A percentile compares a stretch with the other conserved stretches of the same genome.
Evolutionary conservation across 1,284 basidiomycete species (phyloP).

Genomic region (Peniophora sp.): DNA sequence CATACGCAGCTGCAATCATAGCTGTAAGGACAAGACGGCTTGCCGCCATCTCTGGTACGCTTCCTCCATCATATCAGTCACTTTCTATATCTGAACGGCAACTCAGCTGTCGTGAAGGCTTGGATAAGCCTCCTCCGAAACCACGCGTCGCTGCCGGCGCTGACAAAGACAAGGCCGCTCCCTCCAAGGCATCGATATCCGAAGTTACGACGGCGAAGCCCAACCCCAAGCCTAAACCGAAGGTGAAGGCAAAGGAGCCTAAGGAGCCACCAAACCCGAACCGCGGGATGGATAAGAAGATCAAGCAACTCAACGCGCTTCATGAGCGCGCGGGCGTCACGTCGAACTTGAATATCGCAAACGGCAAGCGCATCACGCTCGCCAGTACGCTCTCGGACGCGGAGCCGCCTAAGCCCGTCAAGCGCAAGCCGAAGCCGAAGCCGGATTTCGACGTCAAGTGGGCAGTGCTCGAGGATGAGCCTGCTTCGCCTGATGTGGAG

Average conservation of each 20-base stretch:
- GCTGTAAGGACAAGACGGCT: slow-evolving; percentile 67
- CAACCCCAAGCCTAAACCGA: slow-evolving; percentile 14
- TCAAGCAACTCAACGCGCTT: slow-evolving; percentile 33
- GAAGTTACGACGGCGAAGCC: neutral
- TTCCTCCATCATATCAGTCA: neutral
- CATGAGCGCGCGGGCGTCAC: slow-evolving; percentile 36
- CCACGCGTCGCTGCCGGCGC: neutral
- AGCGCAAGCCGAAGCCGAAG: slow-evolving; percentile 22
- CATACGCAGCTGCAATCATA: slow-evolving; percentile 58
- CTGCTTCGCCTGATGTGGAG: slow-evolving; percentile 7
- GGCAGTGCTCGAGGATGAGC: slow-evolving; percentile 32
- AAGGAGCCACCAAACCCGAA: slow-evolving; percentile 11
- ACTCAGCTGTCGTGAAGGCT: slow-evolving; percentile 63
- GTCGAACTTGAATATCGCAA: slow-evolving; percentile 29
- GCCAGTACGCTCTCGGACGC: neutral
- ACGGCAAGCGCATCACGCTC: slow-evolving; percentile 31
- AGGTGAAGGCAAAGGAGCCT: slow-evolving; percentile 10
- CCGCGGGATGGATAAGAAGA: slow-evolving; percentile 11
- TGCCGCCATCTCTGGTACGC: slow-evolving; percentile 71
- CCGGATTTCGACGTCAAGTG: slow-evolving; percentile 51
- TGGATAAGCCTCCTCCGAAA: slow-evolving; percentile 34
- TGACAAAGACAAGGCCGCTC: neutral
- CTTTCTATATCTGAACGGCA: neutral
- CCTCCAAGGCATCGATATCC: neutral
- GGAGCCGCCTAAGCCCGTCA: slow-evolving; percentile 15